A percentile compares a stretch with the other conserved stretches of the same genome.
Conservation (phyloP, 805 yeast genomes). For the Metschnikowia chrysomelidarum region DNA sequence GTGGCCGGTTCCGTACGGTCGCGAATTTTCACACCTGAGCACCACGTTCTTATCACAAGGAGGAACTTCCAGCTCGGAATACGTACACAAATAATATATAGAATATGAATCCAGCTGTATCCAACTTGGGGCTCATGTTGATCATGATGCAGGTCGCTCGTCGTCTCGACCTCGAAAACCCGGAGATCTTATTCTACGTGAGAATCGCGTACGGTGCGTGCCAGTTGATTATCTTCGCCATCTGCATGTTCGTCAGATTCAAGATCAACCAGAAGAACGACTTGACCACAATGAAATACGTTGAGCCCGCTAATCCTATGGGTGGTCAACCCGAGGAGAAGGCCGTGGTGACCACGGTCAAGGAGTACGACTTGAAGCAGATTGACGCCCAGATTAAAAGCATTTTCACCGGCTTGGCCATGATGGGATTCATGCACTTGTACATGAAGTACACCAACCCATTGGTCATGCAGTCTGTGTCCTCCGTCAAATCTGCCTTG, state of each 20-base stretch:
- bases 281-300: constrained; percentile 86
- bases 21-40: too few species aligned
- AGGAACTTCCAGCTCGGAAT: too few species aligned
- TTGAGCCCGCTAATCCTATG: constrained; percentile 79
- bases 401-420: constrained; percentile 83
- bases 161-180: constrained; percentile 84
- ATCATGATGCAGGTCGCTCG: constrained; percentile 95
- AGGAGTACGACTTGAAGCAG: constrained; percentile 91
- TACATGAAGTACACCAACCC: constrained; percentile 98
- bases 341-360: constrained; percentile 86
- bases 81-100: too few species aligned
- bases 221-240: constrained; percentile 58
- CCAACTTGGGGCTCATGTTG: constrained; percentile 87
- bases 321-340: constrained; percentile 70
- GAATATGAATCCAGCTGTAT: constrained; percentile 80
- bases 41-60: too few species aligned
- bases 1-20: too few species aligned
- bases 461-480: constrained; percentile 87
- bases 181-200: constrained; percentile 66
- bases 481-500: constrained; percentile 85
- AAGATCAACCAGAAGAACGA: constrained; percentile 76
- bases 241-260: constrained; percentile 64
- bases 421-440: constrained; percentile 98
- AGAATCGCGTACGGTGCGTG: constrained; percentile 70
- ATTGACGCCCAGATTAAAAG: constrained; percentile 77